Base-by-base conservation (phyloP, 257 asterid genomes). In the Fraxinus americana region DNA sequence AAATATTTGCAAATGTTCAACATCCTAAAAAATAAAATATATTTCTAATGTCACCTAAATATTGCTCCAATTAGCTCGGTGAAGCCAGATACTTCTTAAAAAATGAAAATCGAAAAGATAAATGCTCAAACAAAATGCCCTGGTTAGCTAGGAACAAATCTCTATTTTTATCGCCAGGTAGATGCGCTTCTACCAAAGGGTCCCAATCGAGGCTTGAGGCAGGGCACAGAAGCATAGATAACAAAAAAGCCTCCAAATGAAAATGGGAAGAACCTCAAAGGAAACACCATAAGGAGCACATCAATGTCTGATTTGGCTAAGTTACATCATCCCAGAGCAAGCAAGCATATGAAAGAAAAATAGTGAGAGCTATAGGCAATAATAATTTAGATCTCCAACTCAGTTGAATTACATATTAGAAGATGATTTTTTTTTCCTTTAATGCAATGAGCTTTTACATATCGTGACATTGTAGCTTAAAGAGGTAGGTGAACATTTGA, bases 301-400 rank as follows among this genome's bases (percentile, higher is more conserved):
- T 29, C 75, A 21, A 30, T 77, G 78, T 89, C 90, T 81, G 89
- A 79, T 87, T 87, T 84, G 90, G 91, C 87, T 87, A 85, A 89
- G 72, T 39, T 29, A 66, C 91, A 87, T 89, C 88, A 85, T 77
- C 67, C 86, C 86, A 84, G 90, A 77, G 83, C 43, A 8, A 38
- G 43, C 43, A 84, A 74, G 70, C 21, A 35, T 43, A 25, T 57
- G 23, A 29, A 54, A n/a, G 17, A 67, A 30, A 30, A 4, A 65
- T 0, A 3, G 32, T 5, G 29, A 39, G 11, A 67, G 67, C 27
- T 6, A n/a, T 63, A 0, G 14, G 52, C 35, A 30, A n/a, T 32
- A 9, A 43, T 52, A 52, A 52, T 52, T 48, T 11, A 12, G 29
- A 34, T 21, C 14, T n/a, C 68, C 7, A 29, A 6, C 16, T 38